phyloP scores from a whole-genome alignment of 306 rosid genomes.

The Sesbania bispinosa region DNA sequence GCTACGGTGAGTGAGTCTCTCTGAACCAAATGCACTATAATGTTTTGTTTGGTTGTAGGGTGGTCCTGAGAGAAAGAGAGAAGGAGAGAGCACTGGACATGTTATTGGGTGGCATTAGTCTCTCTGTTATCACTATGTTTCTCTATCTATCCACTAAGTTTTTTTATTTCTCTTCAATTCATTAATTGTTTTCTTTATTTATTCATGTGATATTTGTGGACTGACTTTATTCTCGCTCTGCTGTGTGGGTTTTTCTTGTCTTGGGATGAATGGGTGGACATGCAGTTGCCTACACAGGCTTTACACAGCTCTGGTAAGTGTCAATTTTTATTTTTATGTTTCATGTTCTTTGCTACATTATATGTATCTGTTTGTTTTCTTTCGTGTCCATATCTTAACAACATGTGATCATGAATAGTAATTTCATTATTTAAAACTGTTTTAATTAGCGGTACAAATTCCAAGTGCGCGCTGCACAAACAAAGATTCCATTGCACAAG shows the following conservation, averaged over 20 bases:
- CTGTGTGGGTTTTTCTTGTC: neutral
- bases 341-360: no score
- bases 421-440: no score
- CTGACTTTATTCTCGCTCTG: neutral
- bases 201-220: neutral
- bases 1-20: constrained; percentile 67
- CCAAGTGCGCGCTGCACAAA: no score
- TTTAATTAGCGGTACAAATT: neutral
- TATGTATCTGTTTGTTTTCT: no score
- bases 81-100: neutral
- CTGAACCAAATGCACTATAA: neutral
- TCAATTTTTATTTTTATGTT: no score
- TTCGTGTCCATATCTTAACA: no score
- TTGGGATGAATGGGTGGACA: constrained; percentile 1
- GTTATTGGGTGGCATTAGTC: constrained; percentile 12
- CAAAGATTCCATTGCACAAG: no score
- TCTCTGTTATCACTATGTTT: neutral
- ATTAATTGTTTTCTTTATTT: neutral
- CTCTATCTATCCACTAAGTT: neutral
- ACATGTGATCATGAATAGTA: no score
- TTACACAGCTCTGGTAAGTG: no score
- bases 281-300: no score
- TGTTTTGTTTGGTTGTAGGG: constrained; percentile 13
- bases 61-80: constrained; percentile 1
- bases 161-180: no score